These are phyloP conservation scores for Plantago lanceolata DNA, from an alignment of 305 asterid genomes.

Conservation along the genomic window DNA sequence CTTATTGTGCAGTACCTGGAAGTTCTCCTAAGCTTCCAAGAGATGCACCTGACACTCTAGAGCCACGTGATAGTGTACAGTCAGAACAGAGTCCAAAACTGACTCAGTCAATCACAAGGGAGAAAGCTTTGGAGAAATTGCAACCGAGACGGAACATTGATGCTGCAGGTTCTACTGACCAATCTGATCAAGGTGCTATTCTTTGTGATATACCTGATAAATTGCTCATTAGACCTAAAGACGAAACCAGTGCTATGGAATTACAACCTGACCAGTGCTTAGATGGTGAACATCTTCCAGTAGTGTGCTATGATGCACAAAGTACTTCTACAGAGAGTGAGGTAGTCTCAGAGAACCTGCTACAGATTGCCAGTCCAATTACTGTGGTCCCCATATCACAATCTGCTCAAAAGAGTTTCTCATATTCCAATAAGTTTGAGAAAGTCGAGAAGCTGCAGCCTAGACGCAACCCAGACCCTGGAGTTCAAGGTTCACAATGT, in stretches of 20 bases:
- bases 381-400: conserved; percentile 33
- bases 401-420: conserved; percentile 35
- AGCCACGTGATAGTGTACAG: conserved; percentile 9
- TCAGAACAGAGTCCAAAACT: conserved; percentile 22
- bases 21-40: conserved; percentile 15
- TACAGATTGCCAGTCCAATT: conserved; percentile 30
- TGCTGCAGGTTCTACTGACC: conserved; percentile 28
- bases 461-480: conserved; percentile 63
- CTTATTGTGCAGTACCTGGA: not conserved
- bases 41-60: conserved; percentile 23
- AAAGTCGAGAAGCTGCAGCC: conserved; percentile 78
- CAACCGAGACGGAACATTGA: conserved; percentile 39
- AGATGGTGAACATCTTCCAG: conserved; percentile 25
- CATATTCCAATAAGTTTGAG: conserved; percentile 42
- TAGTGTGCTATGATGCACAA: conserved; percentile 27
- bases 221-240: conserved; percentile 15
- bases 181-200: conserved; percentile 19
- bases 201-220: conserved; percentile 16
- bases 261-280: conserved; percentile 23
- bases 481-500: conserved; percentile 37
- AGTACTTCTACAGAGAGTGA: conserved; percentile 22
- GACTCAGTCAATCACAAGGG: conserved; percentile 19
- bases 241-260: conserved; percentile 20
- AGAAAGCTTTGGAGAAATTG: conserved; percentile 31
- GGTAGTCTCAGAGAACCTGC: conserved; percentile 25